These are phyloP conservation scores for Amesomyces nigricolor DNA, from an alignment of 2,329 filamentous ascomycete genomes.

Conservation along the genomic window DNA sequence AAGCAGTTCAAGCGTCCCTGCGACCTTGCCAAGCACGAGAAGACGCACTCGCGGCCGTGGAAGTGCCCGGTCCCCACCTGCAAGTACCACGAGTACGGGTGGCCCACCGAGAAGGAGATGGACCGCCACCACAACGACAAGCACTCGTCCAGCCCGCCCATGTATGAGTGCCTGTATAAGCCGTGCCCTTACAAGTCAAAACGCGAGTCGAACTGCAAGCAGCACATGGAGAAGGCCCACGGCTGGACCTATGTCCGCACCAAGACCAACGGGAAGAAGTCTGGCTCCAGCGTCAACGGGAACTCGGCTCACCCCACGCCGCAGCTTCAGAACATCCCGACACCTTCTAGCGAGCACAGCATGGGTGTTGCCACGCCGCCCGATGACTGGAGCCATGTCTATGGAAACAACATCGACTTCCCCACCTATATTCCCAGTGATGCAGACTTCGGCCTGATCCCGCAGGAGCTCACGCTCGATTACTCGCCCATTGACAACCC, in stretches of 20 bases:
- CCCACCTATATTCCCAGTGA: constrained; percentile 44
- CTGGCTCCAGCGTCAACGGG: constrained; percentile 33
- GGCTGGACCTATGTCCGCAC: constrained; percentile 67
- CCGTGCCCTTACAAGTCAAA: constrained; percentile 93
- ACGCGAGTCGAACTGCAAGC: constrained; percentile 80
- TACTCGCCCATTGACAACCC: constrained; percentile 47
- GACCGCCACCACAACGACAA: constrained; percentile 96
- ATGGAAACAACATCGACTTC: constrained; percentile 39
- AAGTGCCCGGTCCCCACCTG: constrained; percentile 79
- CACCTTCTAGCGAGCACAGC: constrained; percentile 55
- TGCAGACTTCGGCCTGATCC: constrained; percentile 42
- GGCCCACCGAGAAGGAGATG: constrained; percentile 97
- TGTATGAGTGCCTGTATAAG: constrained; percentile 77
- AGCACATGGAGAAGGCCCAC: constrained; percentile 81
- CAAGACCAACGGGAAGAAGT: constrained; percentile 74
- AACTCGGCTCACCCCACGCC: constrained; percentile 51
- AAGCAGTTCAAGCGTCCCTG: constrained; percentile 97
- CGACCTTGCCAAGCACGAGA: constrained; percentile 96
- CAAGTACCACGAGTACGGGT: constrained; percentile 86
- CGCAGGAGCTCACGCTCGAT: constrained; percentile 39
- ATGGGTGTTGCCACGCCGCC: constrained; percentile 53
- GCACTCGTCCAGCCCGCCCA: constrained; percentile 71
- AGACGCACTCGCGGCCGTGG: constrained; percentile 94
- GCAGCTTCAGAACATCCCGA: constrained; percentile 55
- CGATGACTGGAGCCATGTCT: constrained; percentile 40